Evolutionary conservation across 331 rosid species (phyloP).

Genomic region (Pyrus hybrid): DNA sequence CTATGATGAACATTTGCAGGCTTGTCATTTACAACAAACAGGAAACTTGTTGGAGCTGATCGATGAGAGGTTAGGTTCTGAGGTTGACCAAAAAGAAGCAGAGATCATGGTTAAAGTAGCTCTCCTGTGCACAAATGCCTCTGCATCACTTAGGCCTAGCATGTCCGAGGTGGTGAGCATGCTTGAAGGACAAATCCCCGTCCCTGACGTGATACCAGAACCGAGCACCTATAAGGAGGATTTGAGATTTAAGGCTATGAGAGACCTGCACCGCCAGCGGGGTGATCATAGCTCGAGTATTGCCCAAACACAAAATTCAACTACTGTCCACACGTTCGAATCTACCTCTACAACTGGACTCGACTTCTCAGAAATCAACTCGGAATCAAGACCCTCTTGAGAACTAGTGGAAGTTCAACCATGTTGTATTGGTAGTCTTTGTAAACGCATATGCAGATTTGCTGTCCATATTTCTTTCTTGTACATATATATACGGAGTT

Average conservation of each 20-base stretch:
- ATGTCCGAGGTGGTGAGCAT: slow-evolving; percentile 15
- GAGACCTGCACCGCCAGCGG: slow-evolving; percentile 45
- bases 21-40: slow-evolving; percentile 39
- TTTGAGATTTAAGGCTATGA: slow-evolving; percentile 64
- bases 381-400: neutral
- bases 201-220: slow-evolving; percentile 48
- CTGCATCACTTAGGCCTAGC: slow-evolving; percentile 58
- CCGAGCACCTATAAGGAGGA: slow-evolving; percentile 30
- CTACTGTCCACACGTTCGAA: slow-evolving; percentile 10
- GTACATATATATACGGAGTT: no score
- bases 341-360: slow-evolving; percentile 27
- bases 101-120: slow-evolving; percentile 55
- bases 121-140: slow-evolving; percentile 52
- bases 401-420: neutral
- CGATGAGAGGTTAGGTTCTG: slow-evolving; percentile 53
- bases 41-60: slow-evolving; percentile 45
- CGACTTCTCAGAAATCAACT: slow-evolving; percentile 15
- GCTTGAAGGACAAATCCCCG: slow-evolving; percentile 54
- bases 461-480: neutral
- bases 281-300: slow-evolving; percentile 30
- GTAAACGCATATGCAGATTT: neutral
- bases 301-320: slow-evolving; percentile 39
- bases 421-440: neutral
- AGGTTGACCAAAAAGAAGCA: slow-evolving; percentile 42
- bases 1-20: slow-evolving; percentile 34